Evolutionary conservation across 306 rosid species (phyloP), one percentile per base, ranked within the genome.

Genomic region (Hippophae gyantsensis): DNA sequence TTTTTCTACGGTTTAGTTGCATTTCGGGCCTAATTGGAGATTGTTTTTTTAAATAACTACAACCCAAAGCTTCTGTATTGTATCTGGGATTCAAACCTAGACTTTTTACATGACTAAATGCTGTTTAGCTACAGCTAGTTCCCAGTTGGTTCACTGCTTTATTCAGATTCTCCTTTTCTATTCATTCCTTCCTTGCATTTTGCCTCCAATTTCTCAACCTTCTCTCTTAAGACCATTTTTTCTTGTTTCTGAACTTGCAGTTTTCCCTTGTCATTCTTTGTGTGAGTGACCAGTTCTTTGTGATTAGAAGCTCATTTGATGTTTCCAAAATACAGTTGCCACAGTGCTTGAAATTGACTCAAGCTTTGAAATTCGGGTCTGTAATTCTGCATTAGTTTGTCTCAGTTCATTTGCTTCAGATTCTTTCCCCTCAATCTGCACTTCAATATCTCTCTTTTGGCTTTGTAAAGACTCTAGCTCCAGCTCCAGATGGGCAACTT

Each of bases 401-500:
- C 38, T 32, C 38, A 32, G 38, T 32, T 32, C 38, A 32, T 32
- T 32, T 43, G 85, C 90, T 75, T 90, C 94, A 57, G 68, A 77
- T 50, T 77, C 76, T 74, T 62, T 76, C 60, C 26, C 5, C 54
- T 48, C 55, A 26, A 86, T 75, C 70, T 65, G 76, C 69, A 75
- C 84, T 72, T 90, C 94, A 48, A 82, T 56, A 57, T 85, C 81
- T 56, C 56, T 74, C 54, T 87, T 87, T 9, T 65, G 67, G n/a
- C 48, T 48, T 18, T 49, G 67, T 48, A 66, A 63, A 54, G 74
- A 72, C 46, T 67, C 71, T 11, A 76, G 14, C 38, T 87, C 87
- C 55, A 40, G 62, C 54, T 56, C 70, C 72, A 84, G 79, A 64
- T 73, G 75, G 73, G 67, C 38, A 2, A 32, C 38, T 32, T 32